phyloP scores from a whole-genome alignment of 805 yeast genomes.

The Metschnikowia chrysomelidarum region DNA sequence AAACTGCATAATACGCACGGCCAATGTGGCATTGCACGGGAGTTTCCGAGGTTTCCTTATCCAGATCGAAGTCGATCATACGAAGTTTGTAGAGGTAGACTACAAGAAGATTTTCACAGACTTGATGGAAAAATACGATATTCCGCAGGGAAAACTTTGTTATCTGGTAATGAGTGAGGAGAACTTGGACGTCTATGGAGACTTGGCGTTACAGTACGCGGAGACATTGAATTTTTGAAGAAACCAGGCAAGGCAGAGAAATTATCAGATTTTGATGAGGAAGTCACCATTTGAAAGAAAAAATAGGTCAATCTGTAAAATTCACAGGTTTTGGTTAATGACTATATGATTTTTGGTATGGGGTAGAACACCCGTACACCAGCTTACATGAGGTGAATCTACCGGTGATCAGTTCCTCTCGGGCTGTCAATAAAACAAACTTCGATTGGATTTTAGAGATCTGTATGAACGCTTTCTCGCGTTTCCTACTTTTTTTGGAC shows the following conservation, averaged over 20 bases:
- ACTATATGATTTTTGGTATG: not conserved
- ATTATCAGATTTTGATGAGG: too few species aligned
- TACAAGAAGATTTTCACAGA: conserved; percentile 23
- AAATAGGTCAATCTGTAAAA: not conserved
- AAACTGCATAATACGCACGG: conserved; percentile 54
- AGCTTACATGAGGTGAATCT: conserved; percentile 5
- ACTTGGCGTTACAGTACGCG: conserved; percentile 41
- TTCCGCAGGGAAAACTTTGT: conserved; percentile 41
- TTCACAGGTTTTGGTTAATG: not conserved
- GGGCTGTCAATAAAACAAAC: too few species aligned
- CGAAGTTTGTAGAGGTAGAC: conserved; percentile 10
- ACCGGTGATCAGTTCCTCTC: too few species aligned
- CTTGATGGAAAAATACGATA: conserved; percentile 31
- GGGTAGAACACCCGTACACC: conserved; percentile 9
- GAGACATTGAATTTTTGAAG: conserved; percentile 37
- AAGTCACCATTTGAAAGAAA: too few species aligned
- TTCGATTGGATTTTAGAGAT: too few species aligned
- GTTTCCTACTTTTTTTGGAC: too few species aligned
- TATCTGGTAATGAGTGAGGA: conserved; percentile 28
- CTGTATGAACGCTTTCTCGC: too few species aligned
- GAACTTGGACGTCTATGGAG: conserved; percentile 33
- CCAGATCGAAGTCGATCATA: conserved; percentile 45
- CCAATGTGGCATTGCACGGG: conserved; percentile 74
- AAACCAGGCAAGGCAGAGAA: too few species aligned
- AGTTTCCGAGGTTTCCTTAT: conserved; percentile 67